A percentile compares a stretch with the other conserved stretches of the same genome.
Evolutionary conservation across 495 filamentous ascomycete genomes (phyloP).

Genomic region (Podospora fimiseda): DNA sequence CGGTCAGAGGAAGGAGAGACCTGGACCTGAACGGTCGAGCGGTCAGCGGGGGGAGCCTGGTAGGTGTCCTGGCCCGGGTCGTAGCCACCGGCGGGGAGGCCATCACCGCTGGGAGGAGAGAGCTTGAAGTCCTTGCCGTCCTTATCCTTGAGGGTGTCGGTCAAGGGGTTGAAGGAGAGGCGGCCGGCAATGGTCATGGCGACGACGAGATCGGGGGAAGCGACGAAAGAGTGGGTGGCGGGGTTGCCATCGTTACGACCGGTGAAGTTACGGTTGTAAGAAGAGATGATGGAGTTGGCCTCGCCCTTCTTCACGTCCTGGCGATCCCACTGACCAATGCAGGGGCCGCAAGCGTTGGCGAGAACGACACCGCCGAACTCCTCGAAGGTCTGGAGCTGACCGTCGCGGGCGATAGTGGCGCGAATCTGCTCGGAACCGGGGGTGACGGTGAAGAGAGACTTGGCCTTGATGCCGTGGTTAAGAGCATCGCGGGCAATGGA

Average conservation of each 20-base stretch:
- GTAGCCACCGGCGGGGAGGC: slow-evolving; percentile 76
- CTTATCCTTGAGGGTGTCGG: slow-evolving; percentile 88
- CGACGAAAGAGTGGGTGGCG: slow-evolving; percentile 95
- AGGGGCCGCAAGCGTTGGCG: slow-evolving; percentile 88
- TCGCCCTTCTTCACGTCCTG: slow-evolving; percentile 94
- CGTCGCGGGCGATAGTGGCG: slow-evolving; percentile 90
- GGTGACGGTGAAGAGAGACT: slow-evolving; percentile 89
- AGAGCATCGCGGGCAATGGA: slow-evolving; percentile 94
- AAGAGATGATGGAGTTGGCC: slow-evolving; percentile 55
- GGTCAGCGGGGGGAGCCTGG: slow-evolving; percentile 87
- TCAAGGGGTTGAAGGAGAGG: slow-evolving; percentile 95
- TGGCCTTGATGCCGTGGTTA: slow-evolving; percentile 88
- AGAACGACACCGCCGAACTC: slow-evolving; percentile 95
- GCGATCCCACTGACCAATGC: slow-evolving; percentile 87
- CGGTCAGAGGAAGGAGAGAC: slow-evolving; percentile 89
- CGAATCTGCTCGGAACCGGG: slow-evolving; percentile 97
- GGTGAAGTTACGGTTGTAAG: slow-evolving; percentile 78
- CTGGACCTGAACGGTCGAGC: slow-evolving; percentile 61
- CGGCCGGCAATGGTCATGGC: slow-evolving; percentile 86
- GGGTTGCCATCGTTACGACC: slow-evolving; percentile 99
- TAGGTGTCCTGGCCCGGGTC: slow-evolving; percentile 94
- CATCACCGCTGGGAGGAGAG: slow-evolving; percentile 68
- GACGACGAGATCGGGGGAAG: slow-evolving; percentile 94
- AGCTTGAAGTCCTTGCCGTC: slow-evolving; percentile 96
- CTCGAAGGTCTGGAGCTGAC: slow-evolving; percentile 93